phyloP scores from a whole-genome alignment of 176 grass and related monocot species.

The Oryza brachyantha region DNA sequence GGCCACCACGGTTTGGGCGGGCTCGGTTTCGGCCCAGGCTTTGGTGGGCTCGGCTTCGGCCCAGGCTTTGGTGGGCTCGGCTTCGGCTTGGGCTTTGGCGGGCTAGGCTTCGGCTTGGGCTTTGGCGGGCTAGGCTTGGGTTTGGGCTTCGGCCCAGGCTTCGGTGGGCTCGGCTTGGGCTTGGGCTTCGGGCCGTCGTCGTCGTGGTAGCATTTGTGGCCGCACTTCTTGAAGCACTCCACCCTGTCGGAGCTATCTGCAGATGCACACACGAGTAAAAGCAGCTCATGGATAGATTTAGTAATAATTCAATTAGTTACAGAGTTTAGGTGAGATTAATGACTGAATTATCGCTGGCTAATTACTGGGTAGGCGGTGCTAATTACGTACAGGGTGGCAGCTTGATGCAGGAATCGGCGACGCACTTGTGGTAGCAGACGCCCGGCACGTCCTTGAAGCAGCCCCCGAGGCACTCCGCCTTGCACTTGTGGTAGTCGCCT shows the following conservation, averaged over 20 bases:
- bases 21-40: background rate
- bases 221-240: constrained; percentile 20
- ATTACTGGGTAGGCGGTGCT: background rate
- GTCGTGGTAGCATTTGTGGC: constrained; percentile 17
- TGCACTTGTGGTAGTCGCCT: constrained; percentile 29
- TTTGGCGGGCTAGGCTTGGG: background rate
- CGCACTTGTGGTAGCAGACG: constrained; percentile 43
- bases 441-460: constrained; percentile 39
- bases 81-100: background rate
- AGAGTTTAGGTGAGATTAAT: background rate
- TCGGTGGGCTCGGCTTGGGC: background rate
- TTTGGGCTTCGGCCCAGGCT: background rate
- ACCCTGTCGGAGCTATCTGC: background rate
- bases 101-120: too few relatives aligned
- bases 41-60: background rate
- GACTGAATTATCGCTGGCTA: background rate
- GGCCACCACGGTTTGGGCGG: background rate
- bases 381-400: constrained; percentile 21
- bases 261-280: background rate
- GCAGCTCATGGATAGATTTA: background rate
- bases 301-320: background rate
- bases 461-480: constrained; percentile 27
- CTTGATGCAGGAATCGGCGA: constrained; percentile 19
- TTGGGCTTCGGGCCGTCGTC: background rate
- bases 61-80: background rate